phyloP scores from a whole-genome alignment of 768 basidiomycete species.

The Calocybe indica region DNA sequence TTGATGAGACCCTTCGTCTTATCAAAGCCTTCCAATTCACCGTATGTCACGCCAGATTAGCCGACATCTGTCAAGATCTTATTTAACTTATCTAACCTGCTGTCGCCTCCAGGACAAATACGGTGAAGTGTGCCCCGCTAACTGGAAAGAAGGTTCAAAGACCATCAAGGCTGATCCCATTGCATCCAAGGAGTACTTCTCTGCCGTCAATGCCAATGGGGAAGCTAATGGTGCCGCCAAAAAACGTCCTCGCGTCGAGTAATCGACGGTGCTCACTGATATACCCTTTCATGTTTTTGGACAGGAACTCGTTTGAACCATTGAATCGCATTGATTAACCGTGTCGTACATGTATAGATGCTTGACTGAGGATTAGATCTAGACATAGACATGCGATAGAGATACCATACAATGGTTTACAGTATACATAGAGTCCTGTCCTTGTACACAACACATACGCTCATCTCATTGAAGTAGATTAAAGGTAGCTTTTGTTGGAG shows the following conservation, averaged over 20 bases:
- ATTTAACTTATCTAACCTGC: not conserved
- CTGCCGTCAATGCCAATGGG: slow-evolving; percentile 17
- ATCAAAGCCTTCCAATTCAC: slow-evolving; percentile 93
- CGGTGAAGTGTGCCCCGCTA: slow-evolving; percentile 91
- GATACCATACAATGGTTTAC: too few species aligned
- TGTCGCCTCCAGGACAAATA: slow-evolving; percentile 56
- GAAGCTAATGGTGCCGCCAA: slow-evolving; percentile 36
- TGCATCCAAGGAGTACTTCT: slow-evolving; percentile 72
- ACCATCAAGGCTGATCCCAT: slow-evolving; percentile 81
- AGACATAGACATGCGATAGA: too few species aligned
- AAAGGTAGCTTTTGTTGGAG: too few species aligned
- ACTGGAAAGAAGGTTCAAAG: slow-evolving; percentile 78
- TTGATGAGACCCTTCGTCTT: slow-evolving; percentile 87
- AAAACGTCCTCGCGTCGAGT: slow-evolving; percentile 56
- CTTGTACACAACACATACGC: too few species aligned
- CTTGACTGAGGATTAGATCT: too few species aligned
- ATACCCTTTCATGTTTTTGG: not conserved
- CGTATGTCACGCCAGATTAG: slow-evolving; percentile 32
- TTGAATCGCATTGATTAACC: not conserved
- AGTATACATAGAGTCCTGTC: too few species aligned
- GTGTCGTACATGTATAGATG: too few species aligned
- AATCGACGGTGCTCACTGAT: slow-evolving; percentile 1
- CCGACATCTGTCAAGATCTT: slow-evolving; percentile 1
- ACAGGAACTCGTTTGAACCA: not conserved
- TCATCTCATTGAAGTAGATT: too few species aligned